Conservation (phyloP, 164 flowering plant genomes). For the Nelumbo lutea region DNA sequence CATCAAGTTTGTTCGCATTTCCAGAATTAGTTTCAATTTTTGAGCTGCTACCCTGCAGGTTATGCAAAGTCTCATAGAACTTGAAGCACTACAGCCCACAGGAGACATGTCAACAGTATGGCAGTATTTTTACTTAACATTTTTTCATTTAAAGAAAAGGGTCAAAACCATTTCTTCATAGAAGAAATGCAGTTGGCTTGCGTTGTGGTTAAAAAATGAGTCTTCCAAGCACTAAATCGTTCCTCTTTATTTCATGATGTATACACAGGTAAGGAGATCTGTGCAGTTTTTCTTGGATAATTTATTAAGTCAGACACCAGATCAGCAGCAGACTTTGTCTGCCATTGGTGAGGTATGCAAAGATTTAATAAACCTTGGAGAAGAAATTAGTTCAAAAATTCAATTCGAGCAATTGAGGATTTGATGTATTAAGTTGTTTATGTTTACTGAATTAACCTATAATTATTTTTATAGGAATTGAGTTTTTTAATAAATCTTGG, state of each 20-base stretch:
- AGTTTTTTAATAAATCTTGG: no score
- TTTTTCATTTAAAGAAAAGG: neutral
- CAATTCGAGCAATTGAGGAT: neutral
- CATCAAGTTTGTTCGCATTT: neutral
- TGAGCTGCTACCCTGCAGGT: slow-evolving; percentile 49
- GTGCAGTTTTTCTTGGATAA: slow-evolving; percentile 90
- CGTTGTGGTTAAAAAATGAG: neutral
- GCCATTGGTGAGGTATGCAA: slow-evolving; percentile 91
- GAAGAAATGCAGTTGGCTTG: neutral
- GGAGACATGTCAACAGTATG: slow-evolving; percentile 90
- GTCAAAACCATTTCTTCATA: neutral
- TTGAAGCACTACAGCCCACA: slow-evolving; percentile 89
- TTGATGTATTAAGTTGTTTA: no score
- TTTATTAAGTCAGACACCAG: slow-evolving; percentile 65
- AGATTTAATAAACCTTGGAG: neutral
- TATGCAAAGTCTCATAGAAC: slow-evolving; percentile 67
- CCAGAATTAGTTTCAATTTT: slow-evolving; percentile 4
- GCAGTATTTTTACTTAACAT: neutral
- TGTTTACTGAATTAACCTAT: no score
- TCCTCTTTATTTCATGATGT: neutral
- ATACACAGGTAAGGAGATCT: slow-evolving; percentile 77
- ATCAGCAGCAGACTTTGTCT: slow-evolving; percentile 75
- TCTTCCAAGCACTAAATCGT: neutral
- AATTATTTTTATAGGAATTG: no score
- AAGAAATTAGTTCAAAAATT: neutral